These are phyloP conservation scores for Euryodendron excelsum DNA, from an alignment of 148 eudicot species.

Conservation along the genomic window DNA sequence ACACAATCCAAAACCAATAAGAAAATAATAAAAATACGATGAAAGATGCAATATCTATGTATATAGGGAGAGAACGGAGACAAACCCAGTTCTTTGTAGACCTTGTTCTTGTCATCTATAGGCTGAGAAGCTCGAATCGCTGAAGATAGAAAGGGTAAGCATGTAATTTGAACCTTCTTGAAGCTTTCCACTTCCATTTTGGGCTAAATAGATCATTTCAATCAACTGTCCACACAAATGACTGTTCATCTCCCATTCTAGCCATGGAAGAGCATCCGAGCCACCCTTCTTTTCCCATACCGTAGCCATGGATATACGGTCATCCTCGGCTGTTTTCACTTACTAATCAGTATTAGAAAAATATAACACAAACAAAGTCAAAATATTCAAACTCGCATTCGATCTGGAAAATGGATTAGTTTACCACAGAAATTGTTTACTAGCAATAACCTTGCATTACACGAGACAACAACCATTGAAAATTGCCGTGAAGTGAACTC, in stretches of 20 bases:
- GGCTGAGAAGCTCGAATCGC: slow-evolving; percentile 62
- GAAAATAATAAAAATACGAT: neutral
- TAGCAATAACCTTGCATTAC: too few relatives aligned
- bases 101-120: slow-evolving; percentile 52
- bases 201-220: slow-evolving; percentile 22
- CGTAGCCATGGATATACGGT: too few relatives aligned
- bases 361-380: too few relatives aligned
- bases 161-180: slow-evolving; percentile 18
- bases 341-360: too few relatives aligned
- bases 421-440: too few relatives aligned
- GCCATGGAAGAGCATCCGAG: neutral
- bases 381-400: too few relatives aligned
- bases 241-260: slow-evolving; percentile 29
- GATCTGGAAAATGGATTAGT: too few relatives aligned
- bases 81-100: slow-evolving; percentile 70
- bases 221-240: slow-evolving; percentile 4
- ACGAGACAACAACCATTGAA: too few relatives aligned
- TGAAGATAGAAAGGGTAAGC: slow-evolving; percentile 12
- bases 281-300: neutral
- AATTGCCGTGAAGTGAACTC: too few relatives aligned
- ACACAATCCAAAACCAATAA: neutral
- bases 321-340: too few relatives aligned
- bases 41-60: too few relatives aligned
- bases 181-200: slow-evolving; percentile 28
- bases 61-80: too few relatives aligned